These are phyloP conservation scores for Calonectria pseudoreteaudii DNA, from an alignment of 2,329 filamentous ascomycete genomes.

Conservation along the genomic window DNA sequence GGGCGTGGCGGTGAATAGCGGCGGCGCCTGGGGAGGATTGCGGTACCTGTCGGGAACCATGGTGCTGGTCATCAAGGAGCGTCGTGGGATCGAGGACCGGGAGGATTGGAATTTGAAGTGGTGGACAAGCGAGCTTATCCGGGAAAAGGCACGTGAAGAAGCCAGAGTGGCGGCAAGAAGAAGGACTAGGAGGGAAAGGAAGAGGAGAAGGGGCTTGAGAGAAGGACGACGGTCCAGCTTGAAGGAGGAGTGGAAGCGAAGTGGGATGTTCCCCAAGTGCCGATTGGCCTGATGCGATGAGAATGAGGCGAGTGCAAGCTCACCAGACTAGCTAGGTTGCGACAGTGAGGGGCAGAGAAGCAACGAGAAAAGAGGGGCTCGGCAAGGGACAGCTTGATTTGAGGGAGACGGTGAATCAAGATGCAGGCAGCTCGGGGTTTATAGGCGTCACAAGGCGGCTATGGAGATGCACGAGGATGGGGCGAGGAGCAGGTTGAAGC, in stretches of 20 bases:
- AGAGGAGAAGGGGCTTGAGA: constrained; percentile 46
- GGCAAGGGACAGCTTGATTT: constrained; percentile 16
- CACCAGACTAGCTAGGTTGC: neutral
- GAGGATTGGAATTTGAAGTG: constrained; percentile 61
- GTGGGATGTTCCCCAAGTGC: constrained; percentile 23
- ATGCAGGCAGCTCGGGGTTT: constrained; percentile 24
- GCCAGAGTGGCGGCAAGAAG: constrained; percentile 76
- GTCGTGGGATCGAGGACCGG: constrained; percentile 45
- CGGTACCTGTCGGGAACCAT: constrained; percentile 77
- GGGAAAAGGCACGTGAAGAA: constrained; percentile 67
- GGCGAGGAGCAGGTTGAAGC: constrained; percentile 33
- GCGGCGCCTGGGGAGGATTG: constrained; percentile 81
- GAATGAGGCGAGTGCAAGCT: constrained; percentile 10
- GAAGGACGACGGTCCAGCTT: constrained; percentile 45
- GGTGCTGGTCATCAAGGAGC: constrained; percentile 60
- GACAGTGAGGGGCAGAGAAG: constrained; percentile 1
- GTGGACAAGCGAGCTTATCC: constrained; percentile 68
- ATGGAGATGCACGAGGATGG: constrained; percentile 35
- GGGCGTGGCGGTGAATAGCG: constrained; percentile 80
- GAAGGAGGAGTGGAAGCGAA: constrained; percentile 18
- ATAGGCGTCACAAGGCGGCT: constrained; percentile 27
- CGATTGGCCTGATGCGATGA: constrained; percentile 33
- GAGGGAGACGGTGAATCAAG: constrained; percentile 10
- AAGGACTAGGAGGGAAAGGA: constrained; percentile 66
- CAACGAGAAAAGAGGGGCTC: constrained; percentile 37